Base-by-base conservation (phyloP, 495 filamentous ascomycete genomes). In the Podospora pseudopauciseta region DNA sequence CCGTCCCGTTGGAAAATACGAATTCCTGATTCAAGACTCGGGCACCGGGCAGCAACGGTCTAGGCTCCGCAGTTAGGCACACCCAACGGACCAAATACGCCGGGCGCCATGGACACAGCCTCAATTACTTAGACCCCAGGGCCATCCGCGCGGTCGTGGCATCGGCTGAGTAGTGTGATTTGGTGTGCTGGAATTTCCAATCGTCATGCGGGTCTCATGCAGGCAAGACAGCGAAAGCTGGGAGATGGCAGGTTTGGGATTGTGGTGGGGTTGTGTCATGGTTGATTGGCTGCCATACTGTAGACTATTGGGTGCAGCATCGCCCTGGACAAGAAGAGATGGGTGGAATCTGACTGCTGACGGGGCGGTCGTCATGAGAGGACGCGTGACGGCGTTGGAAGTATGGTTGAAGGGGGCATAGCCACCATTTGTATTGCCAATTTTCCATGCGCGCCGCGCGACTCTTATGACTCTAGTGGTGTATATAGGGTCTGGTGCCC, bases 111-210 rank as follows among this genome's bases (percentile, higher is more conserved):
- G 1, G 39, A 49, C 39, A 49, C 39, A 49, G 39, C 39, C 39
- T 49, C 39, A 49, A 49, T 49, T 13, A 16, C 23, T 49, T 49
- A 18, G 39, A 60, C 49, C 54, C 64, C 64, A 26, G 64, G 62
- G 53, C 30, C 62, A 30, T 64, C 66, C 39, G 9, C 13, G 39
- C 39, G 13, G 39, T 16, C 39, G 39, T 49, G 39, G 39, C 39
- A 49, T 49, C 39, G 15, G 39, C 39, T 11, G 39, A 49, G 39
- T 49, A 49, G 39, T 16, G 39, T 49, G 39, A 49, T 49, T 49
- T 49, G 13, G 39, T 49, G 39, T 16, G 39, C 39, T 49, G 11
- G 39, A 49, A 49, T 49, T 49, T 49, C 39, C 39, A 49, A 49
- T 49, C 39, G 13, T 49, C 39, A 49, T 49, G 39, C 39, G 13